These are phyloP conservation scores for Saccharomyces hybrid DNA, from an alignment of 1,139 yeast genomes.

Conservation along the genomic window DNA sequence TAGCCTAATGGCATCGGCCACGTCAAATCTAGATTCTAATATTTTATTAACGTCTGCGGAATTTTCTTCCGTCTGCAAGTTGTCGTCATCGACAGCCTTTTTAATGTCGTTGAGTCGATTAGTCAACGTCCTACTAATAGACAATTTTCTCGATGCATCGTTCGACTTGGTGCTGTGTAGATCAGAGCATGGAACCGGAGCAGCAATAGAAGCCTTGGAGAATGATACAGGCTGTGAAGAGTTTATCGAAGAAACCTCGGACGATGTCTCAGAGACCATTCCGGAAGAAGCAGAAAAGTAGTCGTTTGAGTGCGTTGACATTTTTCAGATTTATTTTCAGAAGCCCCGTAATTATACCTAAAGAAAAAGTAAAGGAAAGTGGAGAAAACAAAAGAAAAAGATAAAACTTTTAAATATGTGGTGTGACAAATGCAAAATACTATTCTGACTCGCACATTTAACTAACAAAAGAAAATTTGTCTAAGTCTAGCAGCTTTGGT, in stretches of 20 bases:
- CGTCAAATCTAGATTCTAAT: conserved; percentile 22
- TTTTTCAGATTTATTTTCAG: not conserved
- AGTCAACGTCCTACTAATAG: conserved; percentile 12
- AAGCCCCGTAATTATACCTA: not conserved
- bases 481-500: not conserved
- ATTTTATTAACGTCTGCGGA: conserved; percentile 14
- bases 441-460: not conserved
- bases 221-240: not conserved
- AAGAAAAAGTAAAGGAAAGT: not conserved
- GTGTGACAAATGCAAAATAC: not conserved
- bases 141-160: conserved; percentile 4
- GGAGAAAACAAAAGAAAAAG: not conserved
- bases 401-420: not conserved
- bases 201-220: not conserved
- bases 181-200: not conserved
- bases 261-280: not conserved
- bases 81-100: conserved; percentile 25
- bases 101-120: conserved; percentile 12
- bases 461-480: not conserved
- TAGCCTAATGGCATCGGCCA: conserved; percentile 27
- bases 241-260: not conserved
- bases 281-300: not conserved
- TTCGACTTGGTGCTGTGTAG: not conserved
- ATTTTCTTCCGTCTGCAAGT: conserved; percentile 15
- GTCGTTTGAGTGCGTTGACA: not conserved